Percentiles rank a stretch among this genome's conserved stretches.
Conservation (phyloP, 345 rosid genomes). For the Anacardium occidentale region DNA sequence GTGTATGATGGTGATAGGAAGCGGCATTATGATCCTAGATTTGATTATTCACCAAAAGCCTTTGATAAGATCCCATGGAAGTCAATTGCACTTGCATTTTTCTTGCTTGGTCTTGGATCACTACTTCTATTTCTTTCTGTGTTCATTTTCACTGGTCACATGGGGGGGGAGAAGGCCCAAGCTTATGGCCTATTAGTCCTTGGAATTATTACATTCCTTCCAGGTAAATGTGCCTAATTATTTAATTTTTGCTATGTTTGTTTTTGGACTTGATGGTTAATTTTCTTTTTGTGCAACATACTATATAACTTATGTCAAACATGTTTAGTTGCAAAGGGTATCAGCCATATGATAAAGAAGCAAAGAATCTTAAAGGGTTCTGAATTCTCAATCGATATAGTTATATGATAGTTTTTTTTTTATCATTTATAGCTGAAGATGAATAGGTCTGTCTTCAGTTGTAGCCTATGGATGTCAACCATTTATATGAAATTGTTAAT, state of each 20-base stretch:
- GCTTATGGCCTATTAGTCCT: conserved; percentile 75
- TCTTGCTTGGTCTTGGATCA: conserved; percentile 64
- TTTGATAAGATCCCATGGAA: conserved; percentile 78
- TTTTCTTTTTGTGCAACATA: background rate
- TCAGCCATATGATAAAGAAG: background rate
- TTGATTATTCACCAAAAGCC: conserved; percentile 61
- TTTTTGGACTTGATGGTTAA: background rate
- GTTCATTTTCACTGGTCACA: conserved; percentile 79
- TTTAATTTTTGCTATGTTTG: background rate
- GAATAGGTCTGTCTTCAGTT: background rate
- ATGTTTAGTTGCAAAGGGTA: background rate
- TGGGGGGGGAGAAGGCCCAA: conserved; percentile 82
- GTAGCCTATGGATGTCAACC: background rate
- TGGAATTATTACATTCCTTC: conserved; percentile 79
- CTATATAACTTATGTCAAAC: background rate
- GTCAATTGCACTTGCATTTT: conserved; percentile 71
- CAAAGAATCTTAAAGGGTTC: background rate
- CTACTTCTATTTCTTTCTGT: conserved; percentile 64
- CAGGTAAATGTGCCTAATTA: conserved; percentile 45
- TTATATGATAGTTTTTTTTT: background rate
- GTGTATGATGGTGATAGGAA: conserved; percentile 30
- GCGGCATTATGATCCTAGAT: conserved; percentile 54
- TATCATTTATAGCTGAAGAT: background rate
- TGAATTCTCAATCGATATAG: too few relatives aligned
- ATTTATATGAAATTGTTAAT: background rate